Conservation (phyloP, 2,329 filamentous ascomycete genomes). For the Aspergillus sp. region DNA sequence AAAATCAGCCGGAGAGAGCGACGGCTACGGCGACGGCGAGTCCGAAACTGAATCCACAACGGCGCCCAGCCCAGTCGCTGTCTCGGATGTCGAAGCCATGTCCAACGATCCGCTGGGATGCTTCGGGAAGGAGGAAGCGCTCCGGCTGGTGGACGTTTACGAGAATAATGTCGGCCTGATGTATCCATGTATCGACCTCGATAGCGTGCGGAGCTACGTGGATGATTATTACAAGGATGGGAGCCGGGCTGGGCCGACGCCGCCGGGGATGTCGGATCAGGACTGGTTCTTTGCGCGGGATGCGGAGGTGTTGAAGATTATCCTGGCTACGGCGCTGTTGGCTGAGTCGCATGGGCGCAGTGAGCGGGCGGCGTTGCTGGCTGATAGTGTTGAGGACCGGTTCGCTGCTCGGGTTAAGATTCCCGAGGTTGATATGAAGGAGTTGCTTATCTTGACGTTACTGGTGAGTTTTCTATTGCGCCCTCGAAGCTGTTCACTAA, state of each 20-base stretch:
- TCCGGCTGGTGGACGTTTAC: constrained; percentile 75
- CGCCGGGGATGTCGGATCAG: constrained; percentile 27
- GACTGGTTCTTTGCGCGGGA: constrained; percentile 50
- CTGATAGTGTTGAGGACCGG: constrained; percentile 41
- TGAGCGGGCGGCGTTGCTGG: constrained; percentile 50
- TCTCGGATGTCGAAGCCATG: constrained; percentile 36
- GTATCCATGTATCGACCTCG: constrained; percentile 81
- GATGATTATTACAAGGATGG: constrained; percentile 29
- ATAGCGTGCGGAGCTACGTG: constrained; percentile 61
- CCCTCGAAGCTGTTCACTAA: background rate
- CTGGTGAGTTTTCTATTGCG: constrained; percentile 26
- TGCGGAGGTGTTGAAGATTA: constrained; percentile 75
- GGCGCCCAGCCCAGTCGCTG: constrained; percentile 27
- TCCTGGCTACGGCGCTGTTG: constrained; percentile 75
- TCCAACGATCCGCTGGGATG: constrained; percentile 73
- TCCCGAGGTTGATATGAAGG: constrained; percentile 45
- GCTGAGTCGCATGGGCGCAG: constrained; percentile 79
- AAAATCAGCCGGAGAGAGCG: constrained; percentile 20
- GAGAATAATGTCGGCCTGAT: constrained; percentile 87
- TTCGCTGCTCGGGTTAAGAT: constrained; percentile 40
- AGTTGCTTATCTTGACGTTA: constrained; percentile 38
- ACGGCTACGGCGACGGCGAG: constrained; percentile 28
- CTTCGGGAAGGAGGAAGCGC: constrained; percentile 74
- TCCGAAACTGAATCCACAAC: constrained; percentile 25
- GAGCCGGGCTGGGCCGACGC: background rate